A percentile compares a stretch with the other conserved stretches of the same genome.
These are phyloP conservation scores for Gonium pectorale DNA, from an alignment of 139 green algal genomes.

Conservation along the genomic window DNA sequence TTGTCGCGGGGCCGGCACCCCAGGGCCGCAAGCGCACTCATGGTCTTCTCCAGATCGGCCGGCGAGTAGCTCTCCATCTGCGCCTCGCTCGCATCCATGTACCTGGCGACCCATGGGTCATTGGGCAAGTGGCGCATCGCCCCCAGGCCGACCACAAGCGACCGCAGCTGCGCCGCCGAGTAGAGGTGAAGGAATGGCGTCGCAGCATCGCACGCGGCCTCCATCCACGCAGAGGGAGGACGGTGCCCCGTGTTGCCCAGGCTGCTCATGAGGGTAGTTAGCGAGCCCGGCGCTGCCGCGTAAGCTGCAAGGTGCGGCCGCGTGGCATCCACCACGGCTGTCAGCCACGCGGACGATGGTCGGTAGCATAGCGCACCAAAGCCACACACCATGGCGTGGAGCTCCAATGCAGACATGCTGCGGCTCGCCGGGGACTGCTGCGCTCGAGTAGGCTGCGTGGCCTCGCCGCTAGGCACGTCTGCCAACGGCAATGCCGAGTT, in stretches of 20 bases:
- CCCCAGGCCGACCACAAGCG: constrained; percentile 5
- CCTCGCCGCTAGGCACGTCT: too few relatives aligned
- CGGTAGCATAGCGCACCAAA: constrained; percentile 37
- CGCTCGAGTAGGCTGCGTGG: too few relatives aligned
- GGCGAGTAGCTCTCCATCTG: constrained; percentile 10
- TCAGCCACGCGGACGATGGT: constrained; percentile 42
- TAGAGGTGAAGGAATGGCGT: constrained; percentile 9
- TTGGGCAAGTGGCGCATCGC: constrained; percentile 37
- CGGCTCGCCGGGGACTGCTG: background rate
- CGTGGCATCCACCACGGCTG: constrained; percentile 15
- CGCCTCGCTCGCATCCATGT: background rate
- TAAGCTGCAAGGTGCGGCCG: constrained; percentile 7
- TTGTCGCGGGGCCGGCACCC: constrained; percentile 44
- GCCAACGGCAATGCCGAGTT: too few relatives aligned
- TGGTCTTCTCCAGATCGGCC: constrained; percentile 12
- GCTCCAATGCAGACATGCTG: background rate
- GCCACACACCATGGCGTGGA: background rate
- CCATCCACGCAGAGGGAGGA: background rate
- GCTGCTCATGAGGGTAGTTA: background rate
- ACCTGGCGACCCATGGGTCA: constrained; percentile 38
- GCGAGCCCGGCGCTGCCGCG: background rate
- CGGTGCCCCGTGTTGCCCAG: background rate
- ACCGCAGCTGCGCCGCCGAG: constrained; percentile 1
- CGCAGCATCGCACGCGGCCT: background rate
- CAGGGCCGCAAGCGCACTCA: constrained; percentile 34